A percentile compares a stretch with the other conserved stretches of the same genome.
phyloP scores from a whole-genome alignment of 2,329 filamentous ascomycete genomes.

The Cladorrhinum sp. region DNA sequence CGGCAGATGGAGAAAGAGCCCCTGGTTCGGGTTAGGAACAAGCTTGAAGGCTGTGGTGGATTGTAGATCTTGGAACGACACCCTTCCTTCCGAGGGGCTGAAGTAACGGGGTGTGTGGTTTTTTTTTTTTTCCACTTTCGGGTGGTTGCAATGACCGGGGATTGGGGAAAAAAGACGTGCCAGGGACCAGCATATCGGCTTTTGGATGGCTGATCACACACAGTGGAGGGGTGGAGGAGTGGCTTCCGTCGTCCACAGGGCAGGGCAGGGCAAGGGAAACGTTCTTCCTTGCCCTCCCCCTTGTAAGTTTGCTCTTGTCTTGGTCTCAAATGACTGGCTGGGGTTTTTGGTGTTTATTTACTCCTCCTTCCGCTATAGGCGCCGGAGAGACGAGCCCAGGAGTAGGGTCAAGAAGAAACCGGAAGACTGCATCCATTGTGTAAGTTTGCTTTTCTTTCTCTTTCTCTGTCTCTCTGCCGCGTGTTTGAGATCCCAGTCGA shows the following conservation, averaged over 20 bases:
- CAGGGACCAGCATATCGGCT: constrained; percentile 22
- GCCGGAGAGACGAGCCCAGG: too few relatives aligned
- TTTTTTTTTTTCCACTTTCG: neutral
- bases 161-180: neutral
- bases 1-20: neutral
- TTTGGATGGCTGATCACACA: neutral
- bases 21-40: too few relatives aligned
- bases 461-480: too few relatives aligned
- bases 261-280: neutral
- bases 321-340: too few relatives aligned
- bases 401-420: too few relatives aligned
- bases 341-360: too few relatives aligned
- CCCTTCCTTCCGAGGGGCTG: neutral
- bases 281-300: too few relatives aligned
- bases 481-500: too few relatives aligned
- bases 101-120: neutral
- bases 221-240: neutral
- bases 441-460: too few relatives aligned
- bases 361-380: too few relatives aligned
- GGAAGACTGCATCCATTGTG: too few relatives aligned
- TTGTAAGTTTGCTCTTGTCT: too few relatives aligned
- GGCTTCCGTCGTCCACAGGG: neutral
- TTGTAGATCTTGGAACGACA: neutral
- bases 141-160: constrained; percentile 4
- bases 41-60: neutral